Conservation (phyloP, 345 rosid genomes). For the Populus nigra region DNA sequence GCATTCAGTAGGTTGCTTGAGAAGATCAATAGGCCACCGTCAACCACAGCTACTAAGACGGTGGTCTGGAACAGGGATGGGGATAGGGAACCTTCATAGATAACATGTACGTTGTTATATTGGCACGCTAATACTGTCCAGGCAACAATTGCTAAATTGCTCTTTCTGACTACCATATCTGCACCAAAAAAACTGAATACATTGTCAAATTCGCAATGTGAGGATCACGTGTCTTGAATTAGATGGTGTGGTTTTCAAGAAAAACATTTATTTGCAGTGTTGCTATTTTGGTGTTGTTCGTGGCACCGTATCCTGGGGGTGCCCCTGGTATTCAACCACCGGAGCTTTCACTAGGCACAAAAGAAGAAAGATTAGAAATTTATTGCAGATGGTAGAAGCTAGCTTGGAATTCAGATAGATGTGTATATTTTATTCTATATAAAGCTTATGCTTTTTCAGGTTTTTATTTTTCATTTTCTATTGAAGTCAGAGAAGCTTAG, state of each 20-base stretch:
- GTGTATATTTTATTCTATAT: constrained; percentile 16
- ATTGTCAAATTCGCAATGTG: constrained; percentile 7
- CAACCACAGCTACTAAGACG: constrained; percentile 51
- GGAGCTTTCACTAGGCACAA: constrained; percentile 17
- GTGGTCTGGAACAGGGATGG: constrained; percentile 33
- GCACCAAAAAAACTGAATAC: background rate
- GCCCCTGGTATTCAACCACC: background rate
- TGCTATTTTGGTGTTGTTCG: background rate
- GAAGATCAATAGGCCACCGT: constrained; percentile 96
- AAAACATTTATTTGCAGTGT: constrained; percentile 9
- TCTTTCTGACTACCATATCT: constrained; percentile 6
- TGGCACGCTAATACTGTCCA: constrained; percentile 19
- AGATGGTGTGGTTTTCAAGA: constrained; percentile 17
- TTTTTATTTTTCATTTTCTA: background rate
- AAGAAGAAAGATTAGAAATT: constrained; percentile 19
- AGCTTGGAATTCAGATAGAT: constrained; percentile 21
- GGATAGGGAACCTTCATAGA: constrained; percentile 40
- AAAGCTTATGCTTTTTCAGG: background rate
- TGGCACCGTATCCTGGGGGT: constrained; percentile 6
- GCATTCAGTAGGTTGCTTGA: constrained; percentile 95
- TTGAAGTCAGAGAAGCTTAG: constrained; percentile 4
- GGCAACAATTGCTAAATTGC: constrained; percentile 33
- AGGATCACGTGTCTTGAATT: constrained; percentile 7
- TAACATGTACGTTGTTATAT: constrained; percentile 26
- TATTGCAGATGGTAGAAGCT: constrained; percentile 9